Base-by-base conservation (phyloP, 1,139 yeast genomes). In the Geotrichum siamense region DNA sequence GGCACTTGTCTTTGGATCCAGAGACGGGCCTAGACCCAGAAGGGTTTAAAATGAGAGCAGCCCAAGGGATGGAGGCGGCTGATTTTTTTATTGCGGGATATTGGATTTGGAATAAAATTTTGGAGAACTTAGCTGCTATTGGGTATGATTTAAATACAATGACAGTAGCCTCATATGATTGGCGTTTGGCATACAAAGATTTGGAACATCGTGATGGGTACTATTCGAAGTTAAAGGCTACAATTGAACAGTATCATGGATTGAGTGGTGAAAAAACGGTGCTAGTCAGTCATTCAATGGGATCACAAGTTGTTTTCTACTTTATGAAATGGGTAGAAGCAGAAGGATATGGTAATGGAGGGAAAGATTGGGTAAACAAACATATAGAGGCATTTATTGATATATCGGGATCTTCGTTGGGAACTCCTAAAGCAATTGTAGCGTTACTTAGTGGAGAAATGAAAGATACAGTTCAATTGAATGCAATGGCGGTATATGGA, bases 291-390 rank as follows among this genome's bases (percentile, higher is more conserved):
- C 98, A 91, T 62, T 89, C 97, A 0, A 91, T 91, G 98, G 98
- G 98, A 0, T 74, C 94, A 0, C 97, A 91, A 62, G 77, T 91
- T 31, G 76, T 82, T 2, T 85, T 75, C 58, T 91, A 84, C 63
- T 91, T 91, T 58, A 64, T 91, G 67, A 87, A 91, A 63, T 91
- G 98, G 98, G 97, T 76, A 3, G 97, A 91, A 63, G 96, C 96
- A 1, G 69, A 71, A 33, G 67, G 64, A 45, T 83, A 75, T 57
- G 98, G 98, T 28, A 84, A 87, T 60, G 97, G 96, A 9, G 98
- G 98, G 1, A 60, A 72, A 1, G 60, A 58, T 37, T 91, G 98
- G 98, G 93, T 89, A 49, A 82, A 91, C 54, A 80, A 79, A 33
- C 72, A 91, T 59, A 70, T 91, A 49, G 87, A 78, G 32, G 78